Percentiles rank a stretch among this genome's conserved stretches.
These are phyloP conservation scores for Termitomyces sp. DNA, from an alignment of 768 basidiomycete genomes.

Conservation along the genomic window DNA sequence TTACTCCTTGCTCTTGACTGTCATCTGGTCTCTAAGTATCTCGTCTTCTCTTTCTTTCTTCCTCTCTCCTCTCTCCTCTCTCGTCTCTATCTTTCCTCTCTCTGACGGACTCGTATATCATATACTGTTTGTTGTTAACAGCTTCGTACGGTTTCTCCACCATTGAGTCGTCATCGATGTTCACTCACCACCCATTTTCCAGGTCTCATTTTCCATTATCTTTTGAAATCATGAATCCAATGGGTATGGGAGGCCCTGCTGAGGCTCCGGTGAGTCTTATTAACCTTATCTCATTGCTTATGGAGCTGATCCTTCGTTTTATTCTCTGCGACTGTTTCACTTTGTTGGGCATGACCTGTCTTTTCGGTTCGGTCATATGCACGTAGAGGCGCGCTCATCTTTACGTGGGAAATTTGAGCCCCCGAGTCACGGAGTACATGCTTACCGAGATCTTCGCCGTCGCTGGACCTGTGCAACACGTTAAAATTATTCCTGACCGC, in stretches of 20 bases:
- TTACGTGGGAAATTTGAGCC: conserved; percentile 97
- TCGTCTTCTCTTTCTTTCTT: conserved; percentile 37
- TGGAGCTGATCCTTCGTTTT: conserved; percentile 26
- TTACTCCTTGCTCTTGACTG: conserved; percentile 38
- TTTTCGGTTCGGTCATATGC: conserved; percentile 14
- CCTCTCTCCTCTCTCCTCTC: conserved; percentile 40
- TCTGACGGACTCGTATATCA: conserved; percentile 55
- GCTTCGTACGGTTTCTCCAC: conserved; percentile 38
- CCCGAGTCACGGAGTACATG: conserved; percentile 98
- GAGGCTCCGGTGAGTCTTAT: conserved; percentile 67
- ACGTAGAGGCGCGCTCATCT: conserved; percentile 88
- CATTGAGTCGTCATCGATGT: background rate
- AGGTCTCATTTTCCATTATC: conserved; percentile 50
- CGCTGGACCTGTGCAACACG: conserved; percentile 95
- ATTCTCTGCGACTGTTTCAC: conserved; percentile 18
- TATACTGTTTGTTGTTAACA: conserved; percentile 45
- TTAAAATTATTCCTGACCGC: conserved; percentile 99
- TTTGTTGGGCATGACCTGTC: conserved; percentile 20
- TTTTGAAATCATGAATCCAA: conserved; percentile 69
- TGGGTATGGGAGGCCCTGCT: conserved; percentile 63
- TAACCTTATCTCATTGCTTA: conserved; percentile 16
- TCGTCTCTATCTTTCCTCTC: conserved; percentile 40
- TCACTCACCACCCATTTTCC: conserved; percentile 21
- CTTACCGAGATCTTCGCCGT: conserved; percentile 96
- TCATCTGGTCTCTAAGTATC: conserved; percentile 41